Evolutionary conservation across 164 flowering plant genomes (phyloP).

Genomic region (Nymphaea thermarum): DNA sequence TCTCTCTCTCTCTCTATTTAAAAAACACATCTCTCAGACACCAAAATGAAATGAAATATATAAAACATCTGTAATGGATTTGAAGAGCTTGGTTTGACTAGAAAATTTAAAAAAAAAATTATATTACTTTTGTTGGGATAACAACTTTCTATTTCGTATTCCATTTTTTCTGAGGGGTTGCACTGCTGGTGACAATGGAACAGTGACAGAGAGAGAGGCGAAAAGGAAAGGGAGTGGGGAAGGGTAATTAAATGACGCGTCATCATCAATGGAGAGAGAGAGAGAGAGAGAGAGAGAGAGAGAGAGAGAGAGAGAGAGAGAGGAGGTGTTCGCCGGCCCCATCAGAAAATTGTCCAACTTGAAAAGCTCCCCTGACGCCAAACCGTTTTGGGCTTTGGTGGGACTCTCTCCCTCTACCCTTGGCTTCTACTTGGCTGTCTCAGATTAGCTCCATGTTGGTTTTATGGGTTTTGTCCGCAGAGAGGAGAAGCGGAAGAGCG

Average conservation of each 20-base stretch:
- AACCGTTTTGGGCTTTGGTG: background rate
- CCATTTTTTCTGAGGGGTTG: too few relatives aligned
- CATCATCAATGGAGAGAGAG: background rate
- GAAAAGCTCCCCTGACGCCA: background rate
- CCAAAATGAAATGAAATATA: too few relatives aligned
- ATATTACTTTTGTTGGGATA: too few relatives aligned
- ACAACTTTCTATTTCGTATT: too few relatives aligned
- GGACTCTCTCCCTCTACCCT: background rate
- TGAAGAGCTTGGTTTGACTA: background rate
- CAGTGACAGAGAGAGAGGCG: too few relatives aligned
- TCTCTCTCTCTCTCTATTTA: too few relatives aligned
- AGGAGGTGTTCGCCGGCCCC: background rate
- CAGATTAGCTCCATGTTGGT: background rate
- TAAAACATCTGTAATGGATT: background rate
- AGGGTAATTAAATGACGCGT: background rate
- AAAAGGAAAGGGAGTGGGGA: too few relatives aligned
- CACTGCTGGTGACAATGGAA: too few relatives aligned
- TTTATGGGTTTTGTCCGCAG: too few relatives aligned
- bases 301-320: background rate
- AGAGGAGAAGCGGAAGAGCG: too few relatives aligned
- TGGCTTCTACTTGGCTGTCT: background rate
- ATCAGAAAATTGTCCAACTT: background rate
- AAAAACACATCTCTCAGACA: too few relatives aligned
- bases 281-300: background rate
- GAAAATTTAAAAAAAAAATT: background rate